Evolutionary conservation across 257 asterid genomes (phyloP).

Genomic region (Solanum pimpinellifolium): DNA sequence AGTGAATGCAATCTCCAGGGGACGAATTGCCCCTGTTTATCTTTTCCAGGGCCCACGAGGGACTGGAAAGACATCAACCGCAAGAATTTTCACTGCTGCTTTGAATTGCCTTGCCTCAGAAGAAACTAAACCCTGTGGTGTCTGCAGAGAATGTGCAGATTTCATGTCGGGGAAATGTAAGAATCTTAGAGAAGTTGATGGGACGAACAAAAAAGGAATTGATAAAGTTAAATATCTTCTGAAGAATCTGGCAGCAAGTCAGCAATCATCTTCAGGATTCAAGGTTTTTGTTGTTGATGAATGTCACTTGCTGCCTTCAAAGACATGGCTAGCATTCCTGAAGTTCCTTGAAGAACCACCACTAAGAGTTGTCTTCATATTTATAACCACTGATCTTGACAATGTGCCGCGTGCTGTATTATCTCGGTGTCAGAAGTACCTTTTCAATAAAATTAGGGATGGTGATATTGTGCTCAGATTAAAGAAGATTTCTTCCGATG

Average conservation of each 20-base stretch:
- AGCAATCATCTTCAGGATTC: slow-evolving; percentile 28
- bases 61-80: slow-evolving; percentile 85
- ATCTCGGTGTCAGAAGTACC: slow-evolving; percentile 84
- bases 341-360: slow-evolving; percentile 71
- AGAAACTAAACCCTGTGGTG: slow-evolving; percentile 83
- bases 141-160: slow-evolving; percentile 71
- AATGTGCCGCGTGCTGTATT: slow-evolving; percentile 68
- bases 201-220: slow-evolving; percentile 57
- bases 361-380: slow-evolving; percentile 56
- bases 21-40: slow-evolving; percentile 72
- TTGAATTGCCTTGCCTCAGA: slow-evolving; percentile 80
- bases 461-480: slow-evolving; percentile 61
- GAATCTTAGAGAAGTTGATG: slow-evolving; percentile 60
- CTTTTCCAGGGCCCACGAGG: slow-evolving; percentile 99
- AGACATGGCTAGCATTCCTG: slow-evolving; percentile 76
- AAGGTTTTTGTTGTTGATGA: slow-evolving; percentile 70
- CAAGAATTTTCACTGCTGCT: slow-evolving; percentile 78
- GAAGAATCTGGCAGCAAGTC: slow-evolving; percentile 30
- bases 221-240: slow-evolving; percentile 44
- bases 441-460: slow-evolving; percentile 68
- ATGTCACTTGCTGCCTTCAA: slow-evolving; percentile 83
- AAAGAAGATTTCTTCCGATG: slow-evolving; percentile 55
- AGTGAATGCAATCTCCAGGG: slow-evolving; percentile 44
- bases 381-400: slow-evolving; percentile 67
- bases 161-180: slow-evolving; percentile 63